These are phyloP conservation scores for Herpetospermum pedunculosum DNA, from an alignment of 306 rosid species.

Conservation along the genomic window DNA sequence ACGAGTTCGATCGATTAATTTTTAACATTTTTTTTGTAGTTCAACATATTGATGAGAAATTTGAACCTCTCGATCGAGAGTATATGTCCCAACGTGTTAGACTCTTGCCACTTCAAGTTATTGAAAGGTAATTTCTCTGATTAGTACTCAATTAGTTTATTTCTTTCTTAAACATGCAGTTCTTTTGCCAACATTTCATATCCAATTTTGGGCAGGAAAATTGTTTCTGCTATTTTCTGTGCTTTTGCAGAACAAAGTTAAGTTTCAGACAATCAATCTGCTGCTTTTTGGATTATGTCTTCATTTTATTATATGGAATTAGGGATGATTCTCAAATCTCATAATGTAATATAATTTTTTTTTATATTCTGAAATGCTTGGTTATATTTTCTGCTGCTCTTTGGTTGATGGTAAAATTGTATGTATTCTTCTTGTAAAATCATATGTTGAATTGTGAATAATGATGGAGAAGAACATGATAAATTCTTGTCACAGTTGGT, in stretches of 20 bases:
- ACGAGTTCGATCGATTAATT: too few species aligned
- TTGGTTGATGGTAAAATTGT: background rate
- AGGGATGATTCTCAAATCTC: background rate
- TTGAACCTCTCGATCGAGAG: too few species aligned
- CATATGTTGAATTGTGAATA: background rate
- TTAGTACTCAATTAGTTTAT: too few species aligned
- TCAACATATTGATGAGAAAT: too few species aligned
- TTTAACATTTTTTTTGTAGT: too few species aligned
- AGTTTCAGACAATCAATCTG: background rate
- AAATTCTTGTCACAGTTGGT: constrained; percentile 9
- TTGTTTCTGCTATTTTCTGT: background rate
- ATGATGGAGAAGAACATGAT: constrained; percentile 1
- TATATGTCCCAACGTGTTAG: too few species aligned
- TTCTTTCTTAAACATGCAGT: background rate
- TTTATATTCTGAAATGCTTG: background rate
- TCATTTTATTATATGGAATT: background rate
- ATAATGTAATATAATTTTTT: background rate
- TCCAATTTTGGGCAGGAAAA: too few species aligned
- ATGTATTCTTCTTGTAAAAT: background rate
- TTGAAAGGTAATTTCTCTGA: too few species aligned
- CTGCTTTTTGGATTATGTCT: background rate
- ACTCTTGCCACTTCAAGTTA: too few species aligned
- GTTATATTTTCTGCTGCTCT: background rate
- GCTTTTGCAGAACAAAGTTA: background rate
- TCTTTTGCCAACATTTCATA: background rate